Base-by-base conservation (phyloP, 257 asterid genomes). In the Jasminum sambac region DNA sequence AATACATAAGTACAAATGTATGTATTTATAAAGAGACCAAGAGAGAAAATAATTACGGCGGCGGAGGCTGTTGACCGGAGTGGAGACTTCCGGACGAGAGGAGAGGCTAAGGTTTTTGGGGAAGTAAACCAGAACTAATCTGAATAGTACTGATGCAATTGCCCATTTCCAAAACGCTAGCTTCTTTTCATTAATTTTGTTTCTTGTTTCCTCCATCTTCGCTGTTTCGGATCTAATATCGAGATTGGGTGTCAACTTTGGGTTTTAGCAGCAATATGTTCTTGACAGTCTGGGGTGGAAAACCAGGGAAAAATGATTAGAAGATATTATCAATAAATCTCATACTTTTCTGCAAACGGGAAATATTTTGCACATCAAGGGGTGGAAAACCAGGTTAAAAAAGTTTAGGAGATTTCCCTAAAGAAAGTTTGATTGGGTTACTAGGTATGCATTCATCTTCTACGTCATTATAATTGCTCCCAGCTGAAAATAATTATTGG, bases 61-160 rank as follows among this genome's bases (percentile, higher is more conserved):
- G 73, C 96, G 98, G 66, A 95, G 88, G 78, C 99, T 95, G 76
- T 96, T 91, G 77, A 95, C 77, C 46, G 99, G 99, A 74, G 99
- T 95, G 69, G 99, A 91, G 57, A 95, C 91, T 87, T 95, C 98
- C 42, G 99, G 96, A 39, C 98, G 99, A 66, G 95, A 71, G 58
- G 96, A 89, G 57, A 95, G 81, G 76, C 88, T 95, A 72, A 91
- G 96, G 38, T 81, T 83, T 77, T 78, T 70, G 61, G 98, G 90
- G 43, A 89, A 89, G 64, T 82, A 88, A 70, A 84, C 79, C 37
- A 95, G 86, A 63, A 89, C 59, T 57, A 95, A 71, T 79, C 99
- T 78, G 86, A 95, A 63, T 13, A 84, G 21, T 11, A 95, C 39
- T 11, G 99, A 87, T 66, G 86, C 83, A 9, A 78, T 24, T 38